phyloP scores from a whole-genome alignment of 768 basidiomycete genomes.

The Mycena latifolia region DNA sequence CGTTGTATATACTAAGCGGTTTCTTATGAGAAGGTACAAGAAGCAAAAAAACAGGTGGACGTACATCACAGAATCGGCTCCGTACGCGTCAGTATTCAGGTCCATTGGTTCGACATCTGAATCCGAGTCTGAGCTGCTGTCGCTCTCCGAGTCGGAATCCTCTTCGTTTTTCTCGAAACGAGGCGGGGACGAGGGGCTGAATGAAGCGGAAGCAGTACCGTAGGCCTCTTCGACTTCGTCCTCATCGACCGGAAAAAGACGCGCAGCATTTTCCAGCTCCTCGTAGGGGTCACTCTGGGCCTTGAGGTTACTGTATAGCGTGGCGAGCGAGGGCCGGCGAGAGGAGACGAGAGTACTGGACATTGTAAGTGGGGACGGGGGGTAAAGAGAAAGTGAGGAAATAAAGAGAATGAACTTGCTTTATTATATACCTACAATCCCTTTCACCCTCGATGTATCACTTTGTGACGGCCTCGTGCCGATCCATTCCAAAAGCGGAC shows the following conservation, averaged over 20 bases:
- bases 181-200: constrained; percentile 13
- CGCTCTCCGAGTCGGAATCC: constrained; percentile 35
- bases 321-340: constrained; percentile 30
- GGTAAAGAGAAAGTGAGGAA: constrained; percentile 5
- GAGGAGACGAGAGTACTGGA: constrained; percentile 4
- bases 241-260: constrained; percentile 30
- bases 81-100: constrained; percentile 8
- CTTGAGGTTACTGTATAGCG: constrained; percentile 26
- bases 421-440: constrained; percentile 23
- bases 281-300: constrained; percentile 28
- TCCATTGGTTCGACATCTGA: constrained; percentile 38
- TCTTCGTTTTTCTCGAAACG: constrained; percentile 22
- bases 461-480: constrained; percentile 26
- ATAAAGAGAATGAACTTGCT: constrained; percentile 22
- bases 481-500: constrained; percentile 14
- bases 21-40: constrained; percentile 4
- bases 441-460: constrained; percentile 29
- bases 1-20: constrained; percentile 23
- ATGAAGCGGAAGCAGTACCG: constrained; percentile 1
- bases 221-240: constrained; percentile 25
- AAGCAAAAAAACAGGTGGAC: neutral
- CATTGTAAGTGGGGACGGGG: constrained; percentile 2
- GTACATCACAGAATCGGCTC: constrained; percentile 22
- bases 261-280: constrained; percentile 25
- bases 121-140: constrained; percentile 39